Conservation (phyloP, 306 rosid species). For the Mimosa pudica region DNA sequence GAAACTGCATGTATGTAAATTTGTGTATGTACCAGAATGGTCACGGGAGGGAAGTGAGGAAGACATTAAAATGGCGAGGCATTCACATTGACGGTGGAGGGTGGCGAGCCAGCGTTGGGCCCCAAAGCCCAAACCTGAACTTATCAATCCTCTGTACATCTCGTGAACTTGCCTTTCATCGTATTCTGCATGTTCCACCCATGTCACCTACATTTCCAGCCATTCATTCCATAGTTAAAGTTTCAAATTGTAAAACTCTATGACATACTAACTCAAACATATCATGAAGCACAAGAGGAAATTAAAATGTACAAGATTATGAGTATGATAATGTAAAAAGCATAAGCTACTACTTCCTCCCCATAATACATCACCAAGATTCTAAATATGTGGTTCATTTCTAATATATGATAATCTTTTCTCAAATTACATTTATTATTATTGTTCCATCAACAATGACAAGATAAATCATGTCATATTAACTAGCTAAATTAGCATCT, state of each 20-base stretch:
- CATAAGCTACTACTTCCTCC: background rate
- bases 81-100: slow-evolving; percentile 87
- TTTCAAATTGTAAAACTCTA: background rate
- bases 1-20: too few species aligned
- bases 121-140: slow-evolving; percentile 91
- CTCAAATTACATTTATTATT: too few species aligned
- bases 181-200: slow-evolving; percentile 96
- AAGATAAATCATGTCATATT: too few species aligned
- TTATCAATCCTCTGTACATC: slow-evolving; percentile 65
- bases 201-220: slow-evolving; percentile 67
- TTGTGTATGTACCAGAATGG: slow-evolving; percentile 54
- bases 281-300: background rate
- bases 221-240: background rate
- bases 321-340: background rate
- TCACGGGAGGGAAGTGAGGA: slow-evolving; percentile 61
- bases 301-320: background rate
- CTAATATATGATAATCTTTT: too few species aligned
- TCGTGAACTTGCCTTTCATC: slow-evolving; percentile 89
- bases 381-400: too few species aligned
- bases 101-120: slow-evolving; percentile 89
- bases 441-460: too few species aligned
- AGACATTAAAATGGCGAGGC: slow-evolving; percentile 85
- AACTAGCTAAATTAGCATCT: too few species aligned
- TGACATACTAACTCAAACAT: background rate
- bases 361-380: too few species aligned